Base-by-base conservation (phyloP, 2,329 filamentous ascomycete genomes). In the Diaporthe australafricana region DNA sequence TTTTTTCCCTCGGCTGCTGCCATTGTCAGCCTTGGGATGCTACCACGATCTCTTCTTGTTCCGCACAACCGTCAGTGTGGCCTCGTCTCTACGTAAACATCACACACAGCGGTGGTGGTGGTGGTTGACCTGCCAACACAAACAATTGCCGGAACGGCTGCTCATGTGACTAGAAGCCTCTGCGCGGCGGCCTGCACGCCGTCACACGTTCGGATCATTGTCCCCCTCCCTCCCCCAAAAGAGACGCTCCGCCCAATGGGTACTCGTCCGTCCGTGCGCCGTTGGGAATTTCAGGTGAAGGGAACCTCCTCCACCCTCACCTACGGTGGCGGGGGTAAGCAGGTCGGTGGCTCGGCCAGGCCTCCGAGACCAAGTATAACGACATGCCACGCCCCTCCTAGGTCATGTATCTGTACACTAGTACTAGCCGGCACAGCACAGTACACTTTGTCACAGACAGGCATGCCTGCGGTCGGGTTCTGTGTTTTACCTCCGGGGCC, bases 1-100 rank as follows among this genome's bases (percentile, higher is more conserved):
- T 65, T 65, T 30, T 60, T n/a, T 20, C 32, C 12, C 27, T 48
- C 60, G 60, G 60, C 60, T 48, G 60, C 14, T 63, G 60, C 42
- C 60, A 63, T 35, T 5, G 35, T 38, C 42, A 25, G n/a, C 45
- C 30, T 65, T 20, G 42, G 60, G 60, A 50, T 65, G 20, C 60
- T 25, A 65, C 60, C 42, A 48, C 7, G 17, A 38, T n/a, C 1
- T 25, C 30, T 8, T 14, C 12, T n/a, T 48, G 14, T 35, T 20
- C 30, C 27, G 42, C 57, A 5, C 25, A 63, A 11, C 27, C n/a
- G 20, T 6, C 57, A 48, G 40, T 27, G 42, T 35, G 27, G 27
- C 42, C 25, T 27, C 20, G 8, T 32, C 17, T 25, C 42, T 20
- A 25, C 20, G 16, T 42, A n/a, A 25, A 25, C 27, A 50, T 38